phyloP scores from a whole-genome alignment of 176 grass and related monocot species.

The Eleusine indica region DNA sequence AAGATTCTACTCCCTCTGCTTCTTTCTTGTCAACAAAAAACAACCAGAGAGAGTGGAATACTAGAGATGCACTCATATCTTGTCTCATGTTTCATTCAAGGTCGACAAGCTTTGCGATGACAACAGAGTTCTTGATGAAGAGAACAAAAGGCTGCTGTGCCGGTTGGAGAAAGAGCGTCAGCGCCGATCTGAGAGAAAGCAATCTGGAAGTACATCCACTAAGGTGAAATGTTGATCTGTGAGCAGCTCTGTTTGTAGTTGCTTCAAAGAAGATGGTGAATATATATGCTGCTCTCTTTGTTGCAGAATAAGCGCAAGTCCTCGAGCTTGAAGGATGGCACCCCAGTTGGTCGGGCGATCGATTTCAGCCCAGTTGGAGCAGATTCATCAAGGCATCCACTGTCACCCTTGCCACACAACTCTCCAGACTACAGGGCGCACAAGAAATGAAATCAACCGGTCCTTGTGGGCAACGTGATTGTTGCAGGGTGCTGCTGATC shows the following conservation, averaged over 20 bases:
- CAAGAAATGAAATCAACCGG: constrained; percentile 55
- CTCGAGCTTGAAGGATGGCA: constrained; percentile 55
- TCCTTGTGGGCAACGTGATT: not conserved
- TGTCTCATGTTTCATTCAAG: constrained; percentile 28
- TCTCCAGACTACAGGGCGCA: constrained; percentile 70
- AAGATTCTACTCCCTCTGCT: not conserved
- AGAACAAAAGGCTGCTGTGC: constrained; percentile 64
- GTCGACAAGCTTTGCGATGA: constrained; percentile 73
- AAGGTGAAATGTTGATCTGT: constrained; percentile 56
- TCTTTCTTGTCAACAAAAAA: too few relatives aligned
- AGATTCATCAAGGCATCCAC: constrained; percentile 60
- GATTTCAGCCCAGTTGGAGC: constrained; percentile 47
- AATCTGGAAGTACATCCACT: constrained; percentile 60
- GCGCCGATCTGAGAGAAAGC: constrained; percentile 60
- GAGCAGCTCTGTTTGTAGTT: not conserved
- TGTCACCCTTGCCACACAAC: constrained; percentile 67
- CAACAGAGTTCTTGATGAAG: constrained; percentile 73
- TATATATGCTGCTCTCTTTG: not conserved
- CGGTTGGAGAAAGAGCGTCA: constrained; percentile 63
- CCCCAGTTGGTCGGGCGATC: constrained; percentile 40
- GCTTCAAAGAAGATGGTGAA: not conserved
- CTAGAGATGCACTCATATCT: not conserved
- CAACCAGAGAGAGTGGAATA: too few relatives aligned
- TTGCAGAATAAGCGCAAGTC: constrained; percentile 85
- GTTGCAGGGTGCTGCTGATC: constrained; percentile 19